These are phyloP conservation scores for Nakazawaea populi DNA, from an alignment of 805 yeast species.

Conservation along the genomic window DNA sequence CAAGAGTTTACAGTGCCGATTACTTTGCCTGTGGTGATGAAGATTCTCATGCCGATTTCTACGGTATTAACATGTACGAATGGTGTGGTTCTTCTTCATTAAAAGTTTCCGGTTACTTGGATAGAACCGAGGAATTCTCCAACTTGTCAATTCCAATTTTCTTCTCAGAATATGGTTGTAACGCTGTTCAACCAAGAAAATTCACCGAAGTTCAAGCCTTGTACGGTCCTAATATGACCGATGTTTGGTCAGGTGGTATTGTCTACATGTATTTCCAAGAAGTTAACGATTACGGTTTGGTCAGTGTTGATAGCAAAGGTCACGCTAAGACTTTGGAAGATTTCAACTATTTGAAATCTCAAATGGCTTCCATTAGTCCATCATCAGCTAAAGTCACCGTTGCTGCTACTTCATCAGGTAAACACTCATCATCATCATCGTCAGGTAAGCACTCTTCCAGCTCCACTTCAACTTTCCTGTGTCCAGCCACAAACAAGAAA, in stretches of 20 bases:
- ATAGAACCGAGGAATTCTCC: constrained; percentile 56
- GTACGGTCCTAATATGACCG: constrained; percentile 66
- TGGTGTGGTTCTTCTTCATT: constrained; percentile 74
- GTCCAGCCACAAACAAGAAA: constrained; percentile 49
- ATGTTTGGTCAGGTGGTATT: constrained; percentile 87
- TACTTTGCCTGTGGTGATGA: constrained; percentile 71
- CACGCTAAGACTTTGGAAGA: constrained; percentile 57
- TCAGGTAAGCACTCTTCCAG: constrained; percentile 10
- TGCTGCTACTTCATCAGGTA: constrained; percentile 28
- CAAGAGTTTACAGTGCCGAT: constrained; percentile 64
- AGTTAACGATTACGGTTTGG: constrained; percentile 70
- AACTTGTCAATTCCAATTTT: constrained; percentile 68
- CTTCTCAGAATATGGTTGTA: constrained; percentile 84
- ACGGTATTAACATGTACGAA: constrained; percentile 86
- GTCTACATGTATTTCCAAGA: constrained; percentile 83
- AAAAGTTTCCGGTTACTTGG: constrained; percentile 56
- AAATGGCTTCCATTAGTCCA: constrained; percentile 52
- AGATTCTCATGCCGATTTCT: constrained; percentile 67
- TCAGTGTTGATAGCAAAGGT: constrained; percentile 38
- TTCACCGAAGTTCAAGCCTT: constrained; percentile 68
- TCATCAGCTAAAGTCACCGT: constrained; percentile 32
- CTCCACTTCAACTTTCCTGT: constrained; percentile 33
- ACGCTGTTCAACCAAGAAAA: constrained; percentile 59
- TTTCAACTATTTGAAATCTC: constrained; percentile 55
- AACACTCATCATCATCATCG: neutral